These are phyloP conservation scores for Xylaria grammica DNA, from an alignment of 495 filamentous ascomycete species.

Conservation along the genomic window DNA sequence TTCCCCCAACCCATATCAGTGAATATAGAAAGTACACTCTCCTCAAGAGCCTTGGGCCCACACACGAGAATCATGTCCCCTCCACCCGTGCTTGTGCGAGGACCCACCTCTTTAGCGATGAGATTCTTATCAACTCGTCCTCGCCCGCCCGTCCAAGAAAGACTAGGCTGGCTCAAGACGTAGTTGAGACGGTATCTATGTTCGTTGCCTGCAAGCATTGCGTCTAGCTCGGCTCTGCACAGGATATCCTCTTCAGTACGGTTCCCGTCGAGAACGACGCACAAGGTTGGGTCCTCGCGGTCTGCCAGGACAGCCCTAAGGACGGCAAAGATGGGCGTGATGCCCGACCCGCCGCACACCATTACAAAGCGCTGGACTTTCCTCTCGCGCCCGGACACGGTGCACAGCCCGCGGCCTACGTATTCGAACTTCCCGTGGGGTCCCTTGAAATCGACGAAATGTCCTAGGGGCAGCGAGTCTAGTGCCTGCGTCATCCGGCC, in stretches of 20 bases:
- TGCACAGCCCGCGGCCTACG: constrained; percentile 66
- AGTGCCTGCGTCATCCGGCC: constrained; percentile 88
- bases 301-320: constrained; percentile 73
- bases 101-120: constrained; percentile 64
- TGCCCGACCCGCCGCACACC: constrained; percentile 88
- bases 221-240: constrained; percentile 76
- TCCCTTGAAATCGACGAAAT: constrained; percentile 84
- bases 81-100: constrained; percentile 39
- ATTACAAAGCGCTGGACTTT: constrained; percentile 75
- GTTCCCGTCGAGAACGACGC: constrained; percentile 83
- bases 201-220: constrained; percentile 54
- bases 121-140: constrained; percentile 72
- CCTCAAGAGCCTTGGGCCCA: constrained; percentile 81
- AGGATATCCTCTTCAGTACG: constrained; percentile 82
- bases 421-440: constrained; percentile 91
- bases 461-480: constrained; percentile 71
- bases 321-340: constrained; percentile 92
- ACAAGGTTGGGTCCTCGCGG: constrained; percentile 45
- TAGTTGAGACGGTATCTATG: constrained; percentile 71
- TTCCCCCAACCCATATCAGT: constrained; percentile 76
- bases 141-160: constrained; percentile 69
- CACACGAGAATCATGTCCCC: constrained; percentile 77
- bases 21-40: constrained; percentile 65
- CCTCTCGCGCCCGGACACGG: constrained; percentile 63
- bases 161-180: constrained; percentile 68